Evolutionary conservation across 2,329 filamentous ascomycete genomes (phyloP).

Genomic region (Aspergillus caelatus): DNA sequence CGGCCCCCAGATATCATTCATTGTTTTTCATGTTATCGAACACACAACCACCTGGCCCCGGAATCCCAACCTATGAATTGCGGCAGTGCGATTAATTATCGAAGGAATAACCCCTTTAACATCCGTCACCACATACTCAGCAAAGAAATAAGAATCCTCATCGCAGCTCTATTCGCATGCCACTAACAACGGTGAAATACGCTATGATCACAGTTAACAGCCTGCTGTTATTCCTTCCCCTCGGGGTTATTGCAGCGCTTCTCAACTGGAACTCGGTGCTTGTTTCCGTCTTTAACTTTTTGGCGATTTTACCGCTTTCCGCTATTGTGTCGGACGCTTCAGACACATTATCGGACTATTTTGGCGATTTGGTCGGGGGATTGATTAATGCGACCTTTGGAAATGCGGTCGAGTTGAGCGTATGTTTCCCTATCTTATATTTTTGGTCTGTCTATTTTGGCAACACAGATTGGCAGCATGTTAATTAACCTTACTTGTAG

Average conservation of each 20-base stretch:
- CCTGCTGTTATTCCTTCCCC: constrained; percentile 71
- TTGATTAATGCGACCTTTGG: constrained; percentile 62
- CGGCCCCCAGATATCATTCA: background rate
- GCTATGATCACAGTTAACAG: background rate
- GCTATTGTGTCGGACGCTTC: constrained; percentile 60
- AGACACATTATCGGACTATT: constrained; percentile 57
- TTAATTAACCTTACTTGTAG: background rate
- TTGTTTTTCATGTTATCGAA: background rate
- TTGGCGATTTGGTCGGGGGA: constrained; percentile 59
- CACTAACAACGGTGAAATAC: background rate
- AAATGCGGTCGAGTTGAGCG: constrained; percentile 62
- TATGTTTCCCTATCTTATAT: constrained; percentile 53
- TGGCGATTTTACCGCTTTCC: constrained; percentile 62
- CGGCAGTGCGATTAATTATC: background rate
- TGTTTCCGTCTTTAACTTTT: constrained; percentile 83
- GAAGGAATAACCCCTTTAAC: background rate
- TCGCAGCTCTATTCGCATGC: background rate
- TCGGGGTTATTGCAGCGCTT: constrained; percentile 72
- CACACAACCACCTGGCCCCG: no score
- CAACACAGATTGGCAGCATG: no score
- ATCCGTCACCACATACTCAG: background rate
- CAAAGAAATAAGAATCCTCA: background rate
- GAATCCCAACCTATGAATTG: background rate
- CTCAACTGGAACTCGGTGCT: constrained; percentile 57
- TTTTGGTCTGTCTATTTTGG: background rate